Conservation (phyloP, 352 stramenopile genomes). For the Pythium plurisporium region DNA sequence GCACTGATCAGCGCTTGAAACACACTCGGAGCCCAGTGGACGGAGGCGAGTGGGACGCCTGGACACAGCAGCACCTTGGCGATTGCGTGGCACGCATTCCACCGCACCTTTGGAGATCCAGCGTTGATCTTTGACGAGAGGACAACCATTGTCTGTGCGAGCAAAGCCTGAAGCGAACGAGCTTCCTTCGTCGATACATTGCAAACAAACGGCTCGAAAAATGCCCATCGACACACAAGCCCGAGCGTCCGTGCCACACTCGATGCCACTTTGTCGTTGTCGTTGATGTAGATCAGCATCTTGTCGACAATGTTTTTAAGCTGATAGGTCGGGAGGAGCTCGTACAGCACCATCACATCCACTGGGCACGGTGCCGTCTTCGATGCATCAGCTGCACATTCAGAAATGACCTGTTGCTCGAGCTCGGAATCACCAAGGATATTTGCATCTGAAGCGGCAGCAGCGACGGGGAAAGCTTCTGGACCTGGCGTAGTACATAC, state of each 20-base stretch:
- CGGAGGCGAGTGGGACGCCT: constrained; percentile 63
- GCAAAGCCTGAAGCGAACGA: constrained; percentile 40
- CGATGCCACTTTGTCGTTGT: constrained; percentile 88
- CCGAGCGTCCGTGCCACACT: constrained; percentile 78
- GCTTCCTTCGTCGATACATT: constrained; percentile 31
- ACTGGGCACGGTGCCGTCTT: not conserved
- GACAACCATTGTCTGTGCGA: constrained; percentile 65
- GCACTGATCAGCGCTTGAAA: constrained; percentile 75
- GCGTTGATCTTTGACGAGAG: constrained; percentile 71
- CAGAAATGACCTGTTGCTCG: too few relatives aligned
- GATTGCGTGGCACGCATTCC: constrained; percentile 87
- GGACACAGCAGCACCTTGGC: constrained; percentile 82
- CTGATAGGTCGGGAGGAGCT: constrained; percentile 58
- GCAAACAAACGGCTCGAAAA: constrained; percentile 53
- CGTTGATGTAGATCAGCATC: constrained; percentile 79
- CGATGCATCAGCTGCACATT: not conserved
- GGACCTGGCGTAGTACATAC: constrained; percentile 79
- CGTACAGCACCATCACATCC: constrained; percentile 37
- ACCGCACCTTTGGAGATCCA: constrained; percentile 80
- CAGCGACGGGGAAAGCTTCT: constrained; percentile 39
- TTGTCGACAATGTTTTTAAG: constrained; percentile 72
- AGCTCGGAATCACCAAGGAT: too few relatives aligned
- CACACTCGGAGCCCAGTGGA: constrained; percentile 68
- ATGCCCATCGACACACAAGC: constrained; percentile 77
- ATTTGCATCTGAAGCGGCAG: too few relatives aligned